These are phyloP conservation scores for Penicillium odoratum DNA, from an alignment of 495 filamentous ascomycete species.

Conservation along the genomic window DNA sequence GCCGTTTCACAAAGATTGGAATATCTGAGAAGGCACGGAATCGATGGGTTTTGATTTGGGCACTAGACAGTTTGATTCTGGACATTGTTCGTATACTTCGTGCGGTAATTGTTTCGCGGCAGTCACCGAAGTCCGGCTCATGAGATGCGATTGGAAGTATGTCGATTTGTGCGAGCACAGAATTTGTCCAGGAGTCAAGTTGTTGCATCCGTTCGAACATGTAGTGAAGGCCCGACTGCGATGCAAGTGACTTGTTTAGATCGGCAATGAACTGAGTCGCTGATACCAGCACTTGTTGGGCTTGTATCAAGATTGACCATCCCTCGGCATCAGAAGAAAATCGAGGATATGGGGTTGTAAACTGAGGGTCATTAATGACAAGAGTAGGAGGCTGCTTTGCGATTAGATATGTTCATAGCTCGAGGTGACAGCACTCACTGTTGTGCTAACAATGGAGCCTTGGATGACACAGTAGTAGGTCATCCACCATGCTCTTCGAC, in stretches of 20 bases:
- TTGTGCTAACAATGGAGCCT: slow-evolving; percentile 60
- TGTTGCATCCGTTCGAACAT: slow-evolving; percentile 57
- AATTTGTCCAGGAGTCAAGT: slow-evolving; percentile 51
- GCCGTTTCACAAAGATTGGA: slow-evolving; percentile 58
- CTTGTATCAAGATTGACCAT: slow-evolving; percentile 56
- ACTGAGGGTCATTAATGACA: slow-evolving; percentile 56
- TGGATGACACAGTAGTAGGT: slow-evolving; percentile 62
- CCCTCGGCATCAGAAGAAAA: slow-evolving; percentile 55
- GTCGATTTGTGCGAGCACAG: slow-evolving; percentile 49
- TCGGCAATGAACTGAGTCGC: slow-evolving; percentile 59
- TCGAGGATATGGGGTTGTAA: slow-evolving; percentile 54
- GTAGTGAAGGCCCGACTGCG: slow-evolving; percentile 40
- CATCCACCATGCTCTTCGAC: slow-evolving; percentile 64
- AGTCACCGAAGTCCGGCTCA: slow-evolving; percentile 41
- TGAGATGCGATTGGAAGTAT: slow-evolving; percentile 39
- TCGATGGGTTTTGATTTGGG: slow-evolving; percentile 61
- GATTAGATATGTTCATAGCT: not conserved
- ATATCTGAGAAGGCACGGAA: slow-evolving; percentile 62
- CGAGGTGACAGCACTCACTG: slow-evolving; percentile 36
- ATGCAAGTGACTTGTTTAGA: slow-evolving; percentile 42
- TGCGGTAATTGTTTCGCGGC: slow-evolving; percentile 46
- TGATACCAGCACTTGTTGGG: slow-evolving; percentile 56
- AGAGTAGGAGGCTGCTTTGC: slow-evolving; percentile 49
- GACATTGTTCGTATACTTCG: slow-evolving; percentile 55
- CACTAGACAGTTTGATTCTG: slow-evolving; percentile 60